Evolutionary conservation across 2,329 filamentous ascomycete species (phyloP), one percentile per base, ranked within the genome.

Genomic region (Cladophialophora psammophila): DNA sequence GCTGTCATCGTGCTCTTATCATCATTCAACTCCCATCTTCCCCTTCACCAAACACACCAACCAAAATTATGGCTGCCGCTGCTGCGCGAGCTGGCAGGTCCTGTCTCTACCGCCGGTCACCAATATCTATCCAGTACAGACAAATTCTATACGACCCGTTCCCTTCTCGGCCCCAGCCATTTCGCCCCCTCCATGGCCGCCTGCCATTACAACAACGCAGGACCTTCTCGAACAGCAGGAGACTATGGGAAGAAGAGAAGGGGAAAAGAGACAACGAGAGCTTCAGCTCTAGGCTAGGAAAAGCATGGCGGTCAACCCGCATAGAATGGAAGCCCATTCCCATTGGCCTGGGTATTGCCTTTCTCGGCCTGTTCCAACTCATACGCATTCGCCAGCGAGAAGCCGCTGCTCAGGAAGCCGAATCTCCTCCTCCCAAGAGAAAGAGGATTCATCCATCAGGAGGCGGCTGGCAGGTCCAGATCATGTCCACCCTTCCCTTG

Each of bases 251-350:
- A 63, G 78, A 81, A 65, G 74, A 80, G 55, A 61, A 40, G 45
- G 35, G 53, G 52, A 76, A 71, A n/a, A 71, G 79, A 58, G 78
- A 82, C 68, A 81, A 82, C 72, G 81, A 84, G 67, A 84, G 84
- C n/a, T 89, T 89, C 74, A 75, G 83, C 63, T 83, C 85, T 42
- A 80, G 87, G 69, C 78, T 90, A 59, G 81, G 85, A 45, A 83
- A 83, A 60, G 88, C 89, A 42, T 83, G 89, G 72, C 81, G 83
- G 45, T 83, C 85, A 45, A 91, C 89, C 38, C 89, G 86, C 78
- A 85, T 95, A 69, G 88, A 91, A 82, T 97, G 94, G 94, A 92
- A 93, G 79, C 92, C 91, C 55, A 96, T 97, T 72, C 94, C 94
- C 26, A 87, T 97, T 63, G 92, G 90, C 32, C 84, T 97, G 26